Base-by-base conservation (phyloP, 352 stramenopile genomes). In the Pythium myriotylum region DNA sequence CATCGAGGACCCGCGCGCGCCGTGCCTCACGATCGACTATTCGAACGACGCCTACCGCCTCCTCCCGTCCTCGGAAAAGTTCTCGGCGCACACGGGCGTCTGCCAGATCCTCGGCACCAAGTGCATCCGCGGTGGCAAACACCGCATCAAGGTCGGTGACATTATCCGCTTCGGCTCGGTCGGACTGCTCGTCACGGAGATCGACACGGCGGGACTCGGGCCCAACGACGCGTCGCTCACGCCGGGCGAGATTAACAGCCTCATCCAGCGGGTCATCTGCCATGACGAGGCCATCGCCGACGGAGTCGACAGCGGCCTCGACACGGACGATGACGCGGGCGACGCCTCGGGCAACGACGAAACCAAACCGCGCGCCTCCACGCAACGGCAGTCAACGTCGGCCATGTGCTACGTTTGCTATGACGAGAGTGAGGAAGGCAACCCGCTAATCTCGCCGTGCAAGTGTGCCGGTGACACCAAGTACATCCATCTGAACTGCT, bases 381-480 rank as follows among this genome's bases (percentile, higher is more conserved):
- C 79, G 22, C 81, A 89, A 50, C 72, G 86, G 24, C 80, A 92
- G 61, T 93, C 84, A 27, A 89, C 84, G 0, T 90, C 79, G 49
- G 84, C 84, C 24, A 87, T 95, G 54, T 95, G 86, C 68, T 95
- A 95, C 63, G 84, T 95, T 27, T 95, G 86, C 61, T 95, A 95
- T 52, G 86, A 95, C 65, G 86, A 95, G 55, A 78, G 80, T 10
- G 84, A 93, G 60, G 84, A 95, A 17, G 82, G 85, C 59, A 95
- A 98, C 67, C 94, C 94, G 33, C 72, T 98, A 40, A 97, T 98
- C 43, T 89, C 92, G 27, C 94, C 94, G 0, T 98, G 94, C 79
- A 97, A 98, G 66, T 98, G 94, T 62, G 94, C 81, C 61, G 94
- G 94, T 17, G 94, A 98, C 70, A 98, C 94, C 37, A 96, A 96